phyloP scores from a whole-genome alignment of 495 filamentous ascomycete genomes.

The Podospora pseudocomata region DNA sequence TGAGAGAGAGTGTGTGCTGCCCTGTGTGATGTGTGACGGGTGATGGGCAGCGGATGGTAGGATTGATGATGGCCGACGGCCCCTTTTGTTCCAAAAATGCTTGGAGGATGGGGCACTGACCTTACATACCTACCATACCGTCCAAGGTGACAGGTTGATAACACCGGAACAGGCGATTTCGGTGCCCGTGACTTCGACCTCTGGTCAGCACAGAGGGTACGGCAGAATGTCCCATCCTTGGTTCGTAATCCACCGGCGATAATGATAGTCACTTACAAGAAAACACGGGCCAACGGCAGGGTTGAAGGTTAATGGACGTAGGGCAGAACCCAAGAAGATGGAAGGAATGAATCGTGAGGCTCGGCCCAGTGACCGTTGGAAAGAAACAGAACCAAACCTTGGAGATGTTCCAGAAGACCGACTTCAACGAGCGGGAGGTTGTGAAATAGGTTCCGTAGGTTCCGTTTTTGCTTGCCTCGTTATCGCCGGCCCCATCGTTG shows the following conservation, averaged over 20 bases:
- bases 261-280: no score
- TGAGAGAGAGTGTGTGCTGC: background rate
- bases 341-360: background rate
- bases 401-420: background rate
- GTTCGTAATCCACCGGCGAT: no score
- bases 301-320: background rate
- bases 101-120: constrained; percentile 3
- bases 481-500: background rate
- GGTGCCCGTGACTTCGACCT: background rate
- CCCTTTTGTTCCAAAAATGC: constrained; percentile 17
- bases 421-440: background rate
- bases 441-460: background rate
- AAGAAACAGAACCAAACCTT: no score
- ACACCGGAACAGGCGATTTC: constrained; percentile 6
- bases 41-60: background rate
- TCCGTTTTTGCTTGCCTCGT: background rate
- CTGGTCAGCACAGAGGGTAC: background rate
- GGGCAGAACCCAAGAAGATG: background rate
- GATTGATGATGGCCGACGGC: background rate
- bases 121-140: background rate
- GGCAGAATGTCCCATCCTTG: no score
- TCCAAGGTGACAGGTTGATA: background rate
- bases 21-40: background rate
- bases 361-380: background rate
- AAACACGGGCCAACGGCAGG: no score